Evolutionary conservation across 148 eudicot species (phyloP), one percentile per base, ranked within the genome.

Genomic region (Rhododendron ovatum): DNA sequence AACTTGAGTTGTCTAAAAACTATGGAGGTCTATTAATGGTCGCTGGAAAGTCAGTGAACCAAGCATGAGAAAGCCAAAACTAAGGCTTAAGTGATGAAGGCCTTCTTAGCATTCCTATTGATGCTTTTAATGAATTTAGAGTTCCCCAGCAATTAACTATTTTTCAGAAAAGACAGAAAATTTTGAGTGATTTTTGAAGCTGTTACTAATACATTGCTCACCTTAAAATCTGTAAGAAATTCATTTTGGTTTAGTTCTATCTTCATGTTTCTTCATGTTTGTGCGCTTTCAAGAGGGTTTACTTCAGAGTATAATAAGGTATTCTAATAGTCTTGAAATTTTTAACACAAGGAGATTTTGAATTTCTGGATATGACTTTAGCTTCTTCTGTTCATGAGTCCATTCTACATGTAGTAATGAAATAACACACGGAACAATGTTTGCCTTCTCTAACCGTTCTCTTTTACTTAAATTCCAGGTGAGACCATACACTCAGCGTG

Each of bases 401-500:
- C 74, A 63, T 22, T 22, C 71, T 63, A 26, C 13, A 67, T 67
- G n/a, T 26, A 26, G 74, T 24, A 67, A 73, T 28, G 77, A 73
- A 28, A 35, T 73, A 73, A 33, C 35, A 73, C 15, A 73, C 2
- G 43, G 39, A 33, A 14, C 41, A 73, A 30, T 33, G 6, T 73
- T 73, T 73, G 39, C 18, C 18, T 73, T 73, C 39, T 73, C 77
- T 73, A 35, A 73, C 37, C 39, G 77, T 33, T 73, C 7, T 73
- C 39, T 37, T 14, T 63, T 55, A 43, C 2, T 78, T 78, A 24
- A 59, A 59, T 18, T 59, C 37, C 91, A 96, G 99, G 97, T 96
- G 74, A 91, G 97, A 88, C 98, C 99, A 39, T 96, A 89, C 87
- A 98, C 98, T 87, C 95, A 96, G 63, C 93, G 89, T 57, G 93